Evolutionary conservation across 768 basidiomycete species (phyloP), one percentile per base, ranked within the genome.

Genomic region (Amanita jacksonii): DNA sequence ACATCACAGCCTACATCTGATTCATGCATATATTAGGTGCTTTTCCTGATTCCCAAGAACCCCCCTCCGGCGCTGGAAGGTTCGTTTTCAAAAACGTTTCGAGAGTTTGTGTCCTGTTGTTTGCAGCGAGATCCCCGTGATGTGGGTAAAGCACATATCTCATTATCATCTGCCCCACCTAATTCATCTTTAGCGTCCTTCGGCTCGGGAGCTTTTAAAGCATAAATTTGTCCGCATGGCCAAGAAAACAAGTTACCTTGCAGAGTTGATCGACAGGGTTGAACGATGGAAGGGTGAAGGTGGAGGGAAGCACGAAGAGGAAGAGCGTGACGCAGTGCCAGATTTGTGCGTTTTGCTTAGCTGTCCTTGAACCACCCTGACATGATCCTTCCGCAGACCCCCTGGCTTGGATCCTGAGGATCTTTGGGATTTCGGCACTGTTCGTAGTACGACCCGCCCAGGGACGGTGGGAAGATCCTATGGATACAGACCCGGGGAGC

Each of bases 1-100:
- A 27, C 15, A 44, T 23, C 23, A 6, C 27, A 12, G 6, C 27
- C 12, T 28, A 12, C 12, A 12, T 6, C 27, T 28, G 27, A 28
- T 12, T 28, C 7, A 6, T 18, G 23, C 35, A 42, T 18, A 31
- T n/a, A 34, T 7, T 52, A 94, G 91, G 92, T 97, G 25, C 72
- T 99, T 9, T 99, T 99, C 72, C 72, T 99, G 43, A 99, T 99
- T 45, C 96, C 96, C 12, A 97, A 97, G 70, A 98, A 98, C 53
- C 80, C 88, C 2, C 96, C 96, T 1, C 96, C 96, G 8, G 75
- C 74, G 16, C 69, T 99, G 33, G 96, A 97, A 49, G 83, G 80
- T 25, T 80, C 80, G 51, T 99, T 97, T 64, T 90, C 90, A 2
- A 90, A 88, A 56, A 73, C 85, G 4, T 99, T 99, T 68, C 74